Base-by-base conservation (phyloP, 2,329 filamentous ascomycete species). In the Mycosphaerelloides madeirae region DNA sequence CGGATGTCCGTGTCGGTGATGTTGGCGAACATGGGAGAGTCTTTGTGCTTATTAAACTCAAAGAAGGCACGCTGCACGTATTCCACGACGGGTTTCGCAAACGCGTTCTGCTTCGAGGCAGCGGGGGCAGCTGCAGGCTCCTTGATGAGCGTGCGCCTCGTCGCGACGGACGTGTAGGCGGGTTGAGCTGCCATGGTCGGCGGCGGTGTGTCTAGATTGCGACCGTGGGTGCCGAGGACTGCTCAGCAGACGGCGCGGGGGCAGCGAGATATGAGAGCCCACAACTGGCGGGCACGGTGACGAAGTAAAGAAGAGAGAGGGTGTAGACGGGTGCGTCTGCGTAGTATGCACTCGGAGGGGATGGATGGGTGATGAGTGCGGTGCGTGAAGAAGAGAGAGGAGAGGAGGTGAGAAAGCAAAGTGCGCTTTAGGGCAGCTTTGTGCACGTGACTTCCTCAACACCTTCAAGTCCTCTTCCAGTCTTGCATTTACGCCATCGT, bases 1-100 rank as follows among this genome's bases (percentile, higher is more conserved):
- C 95, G 85, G 75, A 96, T 84, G 45, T 95, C 88, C 41, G 75
- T 60, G 39, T 56, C 56, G n/a, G 61, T 61, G 45, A 76, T 70
- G 45, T 65, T 69, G 12, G 62, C 50, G 31, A 73, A 65, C 29
- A 59, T 56, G 25, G 62, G 53, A 38, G 51, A 41, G 31, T 43
- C 39, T 39, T 56, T 56, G 41, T 46, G 46, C 32, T 89, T 86
- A 46, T 81, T 78, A 19, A 81, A 78, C 41, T 60, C 61, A 39
- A 86, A 81, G 64, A 97, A 97, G 19, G 89, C 90, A 61, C 89
- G 83, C 60, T 89, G 84, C 25, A 97, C 91, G 69, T 96, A 97
- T 54, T 78, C 75, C 57, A 89, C 85, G 48, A 97, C 87, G n/a
- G 84, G 79, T 33, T 79, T 73, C 25, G 89, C 83, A 84, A 88